Base-by-base conservation (phyloP, 2,329 filamentous ascomycete genomes). In the Clarireedia paspali region DNA sequence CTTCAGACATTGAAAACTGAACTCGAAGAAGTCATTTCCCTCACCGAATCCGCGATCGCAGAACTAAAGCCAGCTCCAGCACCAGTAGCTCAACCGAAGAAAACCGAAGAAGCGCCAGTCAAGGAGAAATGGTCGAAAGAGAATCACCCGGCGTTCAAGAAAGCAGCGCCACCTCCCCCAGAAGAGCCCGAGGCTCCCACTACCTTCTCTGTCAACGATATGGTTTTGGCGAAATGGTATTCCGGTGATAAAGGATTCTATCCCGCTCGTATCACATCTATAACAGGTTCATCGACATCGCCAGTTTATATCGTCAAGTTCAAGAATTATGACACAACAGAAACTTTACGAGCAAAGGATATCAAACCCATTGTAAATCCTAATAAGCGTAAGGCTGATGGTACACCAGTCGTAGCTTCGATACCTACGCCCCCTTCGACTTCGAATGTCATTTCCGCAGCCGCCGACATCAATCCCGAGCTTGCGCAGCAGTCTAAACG, bases 271-370 rank as follows among this genome's bases (percentile, higher is more conserved):
- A 95, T 99, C 71, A 92, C 90, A 51, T 91, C 88, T 52, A 91
- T 96, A 65, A 96, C 92, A 23, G 94, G 94, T 57, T 96, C 91
- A 7, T 85, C 87, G n/a, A 88, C 84, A 45, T 88, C 89, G 52
- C 92, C 91, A 38, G 89, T 96, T 61, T 99, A 96, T 71, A 87
- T 89, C 48, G 91, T 99, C 71, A 94, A 88, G 64, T 99, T 97
- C 78, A 92, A 95, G 74, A 89, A 84, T 66, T 97, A 97, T 74
- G 83, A 86, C 61, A 90, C 81, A 23, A 89, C 87, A 47, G 91
- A 96, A 72, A 94, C 88, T 36, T 74, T 95, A 59, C 82, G 85
- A 58, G 83, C 87, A 59, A 86, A 87, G 71, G 91, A 97, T 67
- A 89, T 96, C 62, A 85, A 89, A 66, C 89, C 91, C 50, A 75